Evolutionary conservation across 1,284 basidiomycete species (phyloP).

Genomic region (Trametes polyzona): DNA sequence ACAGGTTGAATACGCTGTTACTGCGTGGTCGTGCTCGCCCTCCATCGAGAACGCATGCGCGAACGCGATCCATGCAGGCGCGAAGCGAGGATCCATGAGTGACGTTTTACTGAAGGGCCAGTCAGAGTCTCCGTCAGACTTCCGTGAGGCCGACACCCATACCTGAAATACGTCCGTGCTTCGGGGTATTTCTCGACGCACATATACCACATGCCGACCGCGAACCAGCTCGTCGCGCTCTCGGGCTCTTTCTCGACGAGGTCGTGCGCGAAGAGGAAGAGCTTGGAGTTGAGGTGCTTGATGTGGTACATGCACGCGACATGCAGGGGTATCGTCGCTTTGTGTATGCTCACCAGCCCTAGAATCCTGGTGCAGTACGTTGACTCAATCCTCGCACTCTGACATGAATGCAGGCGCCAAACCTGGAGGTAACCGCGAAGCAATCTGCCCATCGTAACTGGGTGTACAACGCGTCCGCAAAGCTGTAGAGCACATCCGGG

Average conservation of each 20-base stretch:
- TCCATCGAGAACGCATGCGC: slow-evolving; percentile 97
- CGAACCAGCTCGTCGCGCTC: slow-evolving; percentile 95
- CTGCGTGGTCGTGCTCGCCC: slow-evolving; percentile 97
- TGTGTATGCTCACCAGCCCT: slow-evolving; percentile 79
- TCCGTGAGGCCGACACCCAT: slow-evolving; percentile 18
- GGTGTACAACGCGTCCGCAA: slow-evolving; percentile 90
- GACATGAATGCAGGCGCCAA: background rate
- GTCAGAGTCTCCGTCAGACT: background rate
- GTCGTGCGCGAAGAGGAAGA: slow-evolving; percentile 96
- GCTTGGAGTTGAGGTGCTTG: slow-evolving; percentile 84
- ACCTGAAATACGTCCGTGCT: slow-evolving; percentile 93
- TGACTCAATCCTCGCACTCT: background rate
- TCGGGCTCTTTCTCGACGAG: slow-evolving; percentile 94
- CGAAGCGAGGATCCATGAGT: slow-evolving; percentile 95
- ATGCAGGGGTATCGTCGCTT: slow-evolving; percentile 88
- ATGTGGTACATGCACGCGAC: slow-evolving; percentile 98
- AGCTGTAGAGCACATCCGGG: slow-evolving; percentile 89
- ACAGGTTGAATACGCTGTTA: slow-evolving; percentile 97
- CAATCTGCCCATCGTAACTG: slow-evolving; percentile 95
- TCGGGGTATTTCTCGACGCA: slow-evolving; percentile 85
- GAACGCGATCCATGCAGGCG: slow-evolving; percentile 96
- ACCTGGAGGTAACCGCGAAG: slow-evolving; percentile 86
- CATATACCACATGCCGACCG: slow-evolving; percentile 97
- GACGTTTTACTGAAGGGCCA: slow-evolving; percentile 78
- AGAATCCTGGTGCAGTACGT: slow-evolving; percentile 64